phyloP scores from a whole-genome alignment of 345 rosid genomes.

The Acer yangbiense region DNA sequence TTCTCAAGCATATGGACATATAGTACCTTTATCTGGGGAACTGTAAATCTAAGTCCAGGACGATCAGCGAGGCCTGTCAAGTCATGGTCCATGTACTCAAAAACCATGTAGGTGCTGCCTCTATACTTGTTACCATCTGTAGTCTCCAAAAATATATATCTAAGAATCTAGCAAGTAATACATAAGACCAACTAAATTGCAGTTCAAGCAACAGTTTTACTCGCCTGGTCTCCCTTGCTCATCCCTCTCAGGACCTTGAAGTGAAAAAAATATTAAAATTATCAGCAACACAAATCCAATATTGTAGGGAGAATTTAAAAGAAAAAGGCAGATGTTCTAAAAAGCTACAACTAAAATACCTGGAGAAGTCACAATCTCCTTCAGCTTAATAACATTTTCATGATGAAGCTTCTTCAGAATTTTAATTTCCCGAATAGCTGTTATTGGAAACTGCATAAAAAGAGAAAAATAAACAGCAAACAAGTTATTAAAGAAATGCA shows the following conservation, averaged over 20 bases:
- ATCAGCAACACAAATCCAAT: neutral
- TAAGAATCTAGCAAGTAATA: neutral
- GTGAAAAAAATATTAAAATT: neutral
- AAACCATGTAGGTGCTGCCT: conserved; percentile 97
- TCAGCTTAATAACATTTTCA: conserved; percentile 68
- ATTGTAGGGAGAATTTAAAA: neutral
- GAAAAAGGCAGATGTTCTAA: neutral
- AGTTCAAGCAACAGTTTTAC: conserved; percentile 20
- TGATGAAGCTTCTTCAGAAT: conserved; percentile 76
- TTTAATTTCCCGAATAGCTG: conserved; percentile 84
- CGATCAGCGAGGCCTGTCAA: conserved; percentile 96
- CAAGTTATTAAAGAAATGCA: neutral
- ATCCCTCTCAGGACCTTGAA: conserved; percentile 77
- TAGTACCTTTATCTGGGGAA: conserved; percentile 90
- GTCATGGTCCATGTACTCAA: conserved; percentile 98
- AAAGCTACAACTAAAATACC: conserved; percentile 36
- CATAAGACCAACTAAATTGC: neutral
- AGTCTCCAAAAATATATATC: neutral
- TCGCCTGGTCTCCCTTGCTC: conserved; percentile 89
- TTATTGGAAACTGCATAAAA: conserved; percentile 62
- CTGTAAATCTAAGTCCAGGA: conserved; percentile 89
- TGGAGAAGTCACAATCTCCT: conserved; percentile 78
- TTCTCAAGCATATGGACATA: neutral
- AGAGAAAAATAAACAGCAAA: neutral
- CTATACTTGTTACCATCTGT: conserved; percentile 89